Conservation (phyloP, 768 basidiomycete genomes). For the Pulveroboletus ravenelii region DNA sequence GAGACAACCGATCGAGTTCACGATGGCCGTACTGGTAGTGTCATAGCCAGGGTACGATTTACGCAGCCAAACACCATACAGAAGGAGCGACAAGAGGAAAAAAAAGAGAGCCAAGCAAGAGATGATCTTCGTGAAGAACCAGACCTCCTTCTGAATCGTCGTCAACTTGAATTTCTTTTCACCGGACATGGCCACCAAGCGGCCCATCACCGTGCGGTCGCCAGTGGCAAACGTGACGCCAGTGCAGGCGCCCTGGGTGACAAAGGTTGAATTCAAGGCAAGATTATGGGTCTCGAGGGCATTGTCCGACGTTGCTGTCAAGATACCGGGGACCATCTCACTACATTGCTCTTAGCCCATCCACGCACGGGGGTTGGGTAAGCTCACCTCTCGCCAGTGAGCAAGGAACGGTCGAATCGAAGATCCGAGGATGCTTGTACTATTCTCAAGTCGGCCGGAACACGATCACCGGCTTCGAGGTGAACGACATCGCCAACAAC, state of each 20-base stretch:
- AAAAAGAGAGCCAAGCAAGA: slow-evolving; percentile 36
- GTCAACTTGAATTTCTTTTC: slow-evolving; percentile 43
- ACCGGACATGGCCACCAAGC: slow-evolving; percentile 50
- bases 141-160: slow-evolving; percentile 44
- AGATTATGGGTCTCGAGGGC: slow-evolving; percentile 45
- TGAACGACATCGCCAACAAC: slow-evolving; percentile 54
- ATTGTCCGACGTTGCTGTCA: slow-evolving; percentile 45
- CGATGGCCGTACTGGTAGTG: slow-evolving; percentile 32
- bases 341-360: slow-evolving; percentile 12
- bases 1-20: slow-evolving; percentile 37
- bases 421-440: slow-evolving; percentile 49
- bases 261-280: slow-evolving; percentile 43
- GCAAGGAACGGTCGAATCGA: slow-evolving; percentile 48
- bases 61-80: slow-evolving; percentile 41
- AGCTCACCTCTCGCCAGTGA: slow-evolving; percentile 45
- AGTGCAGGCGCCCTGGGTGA: slow-evolving; percentile 38
- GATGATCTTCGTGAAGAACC: slow-evolving; percentile 52
- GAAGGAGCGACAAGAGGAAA: slow-evolving; percentile 38
- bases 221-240: slow-evolving; percentile 43
- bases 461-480: slow-evolving; percentile 52
- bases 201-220: slow-evolving; percentile 45
- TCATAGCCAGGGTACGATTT: slow-evolving; percentile 31
- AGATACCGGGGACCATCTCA: slow-evolving; percentile 41
- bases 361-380: background rate
- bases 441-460: slow-evolving; percentile 57